A percentile compares a stretch with the other conserved stretches of the same genome.
Evolutionary conservation across 345 rosid genomes (phyloP).

Genomic region (Rubroshorea leprosula): DNA sequence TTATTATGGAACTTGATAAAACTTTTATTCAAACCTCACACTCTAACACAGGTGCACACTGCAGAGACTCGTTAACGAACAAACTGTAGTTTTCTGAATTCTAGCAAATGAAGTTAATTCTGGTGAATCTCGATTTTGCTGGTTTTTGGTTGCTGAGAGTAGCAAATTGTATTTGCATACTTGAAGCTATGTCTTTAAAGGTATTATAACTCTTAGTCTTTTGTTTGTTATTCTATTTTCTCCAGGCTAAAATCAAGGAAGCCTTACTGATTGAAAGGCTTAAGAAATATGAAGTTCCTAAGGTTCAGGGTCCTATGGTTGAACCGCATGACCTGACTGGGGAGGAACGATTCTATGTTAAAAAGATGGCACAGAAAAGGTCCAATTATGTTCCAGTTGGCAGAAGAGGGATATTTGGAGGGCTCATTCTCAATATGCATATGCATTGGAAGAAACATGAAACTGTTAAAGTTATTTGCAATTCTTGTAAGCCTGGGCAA

Average conservation of each 20-base stretch:
- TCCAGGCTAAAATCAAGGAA: conserved; percentile 84
- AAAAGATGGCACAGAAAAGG: conserved; percentile 83
- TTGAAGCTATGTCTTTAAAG: background rate
- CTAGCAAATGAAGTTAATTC: background rate
- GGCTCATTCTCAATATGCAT: conserved; percentile 93
- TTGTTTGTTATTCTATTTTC: background rate
- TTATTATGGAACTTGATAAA: too few species aligned
- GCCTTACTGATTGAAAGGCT: conserved; percentile 70
- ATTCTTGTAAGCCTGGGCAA: conserved; percentile 73
- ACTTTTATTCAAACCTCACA: too few species aligned
- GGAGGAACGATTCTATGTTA: conserved; percentile 75
- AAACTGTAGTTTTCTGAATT: too few species aligned
- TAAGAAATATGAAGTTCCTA: conserved; percentile 74
- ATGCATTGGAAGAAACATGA: conserved; percentile 93
- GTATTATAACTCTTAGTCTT: background rate
- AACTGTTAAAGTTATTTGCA: conserved; percentile 89
- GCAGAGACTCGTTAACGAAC: too few species aligned
- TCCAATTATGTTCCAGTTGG: conserved; percentile 83
- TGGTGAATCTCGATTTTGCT: background rate
- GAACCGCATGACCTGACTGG: conserved; percentile 69
- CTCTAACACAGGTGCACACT: too few species aligned
- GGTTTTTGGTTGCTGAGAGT: background rate
- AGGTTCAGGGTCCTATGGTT: conserved; percentile 75
- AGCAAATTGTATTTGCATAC: background rate
- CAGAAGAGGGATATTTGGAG: conserved; percentile 86